phyloP scores from a whole-genome alignment of 208 protist genomes.

The Phytomonas francai region DNA sequence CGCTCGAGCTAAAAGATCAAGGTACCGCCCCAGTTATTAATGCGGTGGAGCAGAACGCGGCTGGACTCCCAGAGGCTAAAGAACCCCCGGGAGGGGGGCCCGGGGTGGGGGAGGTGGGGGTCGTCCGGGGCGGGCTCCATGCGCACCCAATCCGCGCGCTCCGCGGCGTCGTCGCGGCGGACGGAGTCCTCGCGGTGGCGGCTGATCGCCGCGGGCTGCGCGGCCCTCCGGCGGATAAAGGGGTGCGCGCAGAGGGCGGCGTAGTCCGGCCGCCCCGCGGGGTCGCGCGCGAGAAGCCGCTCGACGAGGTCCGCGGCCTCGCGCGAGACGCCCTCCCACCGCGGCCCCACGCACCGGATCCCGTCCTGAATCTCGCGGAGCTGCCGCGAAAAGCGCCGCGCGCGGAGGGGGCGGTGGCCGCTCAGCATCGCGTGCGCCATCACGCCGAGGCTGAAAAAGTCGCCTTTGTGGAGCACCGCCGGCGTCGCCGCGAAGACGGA shows the following conservation, averaged over 20 bases:
- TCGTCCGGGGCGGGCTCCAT: conserved; percentile 25
- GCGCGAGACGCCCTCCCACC: conserved; percentile 37
- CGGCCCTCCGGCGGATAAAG: conserved; percentile 25
- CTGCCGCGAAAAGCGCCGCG: conserved; percentile 23
- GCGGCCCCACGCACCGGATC: conserved; percentile 25
- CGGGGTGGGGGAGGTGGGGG: too few species aligned
- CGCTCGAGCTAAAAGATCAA: conserved; percentile 13
- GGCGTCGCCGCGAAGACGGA: conserved; percentile 26
- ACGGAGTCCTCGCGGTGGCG: conserved; percentile 20
- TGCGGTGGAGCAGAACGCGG: too few species aligned
- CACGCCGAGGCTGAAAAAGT: conserved; percentile 75
- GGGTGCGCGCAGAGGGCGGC: conserved; percentile 24
- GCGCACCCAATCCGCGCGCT: conserved; percentile 47
- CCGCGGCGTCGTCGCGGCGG: conserved; percentile 18
- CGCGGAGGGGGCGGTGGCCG: conserved; percentile 25
- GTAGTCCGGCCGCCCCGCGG: conserved; percentile 24
- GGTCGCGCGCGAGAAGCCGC: conserved; percentile 31
- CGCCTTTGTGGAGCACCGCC: conserved; percentile 42
- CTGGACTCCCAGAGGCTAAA: too few species aligned
- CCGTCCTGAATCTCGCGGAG: conserved; percentile 32
- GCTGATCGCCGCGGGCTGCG: conserved; percentile 23
- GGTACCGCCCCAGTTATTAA: too few species aligned
- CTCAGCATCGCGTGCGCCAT: conserved; percentile 55
- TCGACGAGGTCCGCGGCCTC: conserved; percentile 35
- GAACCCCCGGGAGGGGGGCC: too few species aligned